A percentile compares a stretch with the other conserved stretches of the same genome.
phyloP scores from a whole-genome alignment of 2,329 filamentous ascomycete genomes.

The Kalmusia sp. region DNA sequence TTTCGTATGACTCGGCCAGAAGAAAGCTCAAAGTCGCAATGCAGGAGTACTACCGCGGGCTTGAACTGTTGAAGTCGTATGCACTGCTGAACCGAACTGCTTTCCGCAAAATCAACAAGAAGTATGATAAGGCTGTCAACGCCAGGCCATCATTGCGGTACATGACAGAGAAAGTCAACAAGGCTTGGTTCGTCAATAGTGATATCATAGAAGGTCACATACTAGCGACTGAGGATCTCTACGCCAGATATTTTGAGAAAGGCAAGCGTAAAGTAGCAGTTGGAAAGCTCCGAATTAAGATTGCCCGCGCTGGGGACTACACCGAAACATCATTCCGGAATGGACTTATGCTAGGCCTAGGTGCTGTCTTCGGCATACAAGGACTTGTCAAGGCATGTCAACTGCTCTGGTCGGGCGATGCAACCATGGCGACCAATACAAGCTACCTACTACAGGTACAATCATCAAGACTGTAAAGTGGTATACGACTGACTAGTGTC shows the following conservation, averaged over 20 bases:
- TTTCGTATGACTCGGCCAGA: constrained; percentile 87
- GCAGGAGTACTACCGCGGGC: constrained; percentile 89
- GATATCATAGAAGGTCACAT: constrained; percentile 84
- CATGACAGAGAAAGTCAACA: constrained; percentile 90
- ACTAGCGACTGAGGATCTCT: constrained; percentile 84
- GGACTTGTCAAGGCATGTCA: constrained; percentile 50
- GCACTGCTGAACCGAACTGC: constrained; percentile 88
- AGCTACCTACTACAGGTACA: constrained; percentile 68
- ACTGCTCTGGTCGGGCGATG: constrained; percentile 36
- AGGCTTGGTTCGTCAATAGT: constrained; percentile 89
- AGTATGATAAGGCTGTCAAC: constrained; percentile 91
- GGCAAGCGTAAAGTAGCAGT: constrained; percentile 92
- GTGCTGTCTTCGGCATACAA: constrained; percentile 52
- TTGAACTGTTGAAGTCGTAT: constrained; percentile 93
- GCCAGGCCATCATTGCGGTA: constrained; percentile 80
- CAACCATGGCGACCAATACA: constrained; percentile 38
- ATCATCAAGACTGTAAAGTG: constrained; percentile 60
- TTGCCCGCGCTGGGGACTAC: constrained; percentile 64
- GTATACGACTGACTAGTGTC: constrained; percentile 33
- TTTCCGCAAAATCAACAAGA: constrained; percentile 98
- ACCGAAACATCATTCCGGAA: constrained; percentile 66
- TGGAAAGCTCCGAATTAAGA: constrained; percentile 81
- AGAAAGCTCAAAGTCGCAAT: constrained; percentile 88
- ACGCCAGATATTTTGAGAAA: constrained; percentile 91
- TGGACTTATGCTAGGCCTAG: constrained; percentile 55